These are phyloP conservation scores for Populus euphratica DNA, from an alignment of 345 rosid species.

Conservation along the genomic window DNA sequence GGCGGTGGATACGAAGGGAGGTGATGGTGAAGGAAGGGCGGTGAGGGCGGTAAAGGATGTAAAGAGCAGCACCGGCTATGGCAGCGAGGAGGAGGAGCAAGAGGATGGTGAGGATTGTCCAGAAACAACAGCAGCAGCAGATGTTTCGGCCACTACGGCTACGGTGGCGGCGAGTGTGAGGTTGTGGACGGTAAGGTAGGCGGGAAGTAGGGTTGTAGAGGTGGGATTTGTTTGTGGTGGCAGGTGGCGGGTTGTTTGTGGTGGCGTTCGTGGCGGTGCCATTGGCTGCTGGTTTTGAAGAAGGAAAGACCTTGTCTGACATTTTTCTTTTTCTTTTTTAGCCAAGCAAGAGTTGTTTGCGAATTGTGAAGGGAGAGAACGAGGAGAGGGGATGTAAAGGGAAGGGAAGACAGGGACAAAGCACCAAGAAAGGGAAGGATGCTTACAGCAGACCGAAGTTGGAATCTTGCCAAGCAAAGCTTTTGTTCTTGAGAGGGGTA, in stretches of 20 bases:
- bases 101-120: slow-evolving; percentile 63
- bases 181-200: slow-evolving; percentile 57
- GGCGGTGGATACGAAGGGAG: slow-evolving; percentile 62
- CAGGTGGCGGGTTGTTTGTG: slow-evolving; percentile 14
- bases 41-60: slow-evolving; percentile 74
- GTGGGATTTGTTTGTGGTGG: slow-evolving; percentile 39
- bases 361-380: no score
- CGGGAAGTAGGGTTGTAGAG: slow-evolving; percentile 58
- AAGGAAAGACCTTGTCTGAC: slow-evolving; percentile 74
- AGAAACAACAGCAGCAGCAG: slow-evolving; percentile 87
- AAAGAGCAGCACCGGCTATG: slow-evolving; percentile 67
- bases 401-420: background rate
- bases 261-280: slow-evolving; percentile 13
- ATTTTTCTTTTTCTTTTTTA: slow-evolving; percentile 8
- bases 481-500: background rate
- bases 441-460: slow-evolving; percentile 3
- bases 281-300: slow-evolving; percentile 34
- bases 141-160: slow-evolving; percentile 53
- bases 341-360: background rate
- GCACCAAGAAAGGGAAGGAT: background rate
- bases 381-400: background rate
- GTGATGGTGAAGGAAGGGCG: slow-evolving; percentile 67
- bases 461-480: background rate
- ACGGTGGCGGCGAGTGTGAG: slow-evolving; percentile 47
- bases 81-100: slow-evolving; percentile 57